Evolutionary conservation across 257 asterid genomes (phyloP).

Genomic region (Lantana camara): DNA sequence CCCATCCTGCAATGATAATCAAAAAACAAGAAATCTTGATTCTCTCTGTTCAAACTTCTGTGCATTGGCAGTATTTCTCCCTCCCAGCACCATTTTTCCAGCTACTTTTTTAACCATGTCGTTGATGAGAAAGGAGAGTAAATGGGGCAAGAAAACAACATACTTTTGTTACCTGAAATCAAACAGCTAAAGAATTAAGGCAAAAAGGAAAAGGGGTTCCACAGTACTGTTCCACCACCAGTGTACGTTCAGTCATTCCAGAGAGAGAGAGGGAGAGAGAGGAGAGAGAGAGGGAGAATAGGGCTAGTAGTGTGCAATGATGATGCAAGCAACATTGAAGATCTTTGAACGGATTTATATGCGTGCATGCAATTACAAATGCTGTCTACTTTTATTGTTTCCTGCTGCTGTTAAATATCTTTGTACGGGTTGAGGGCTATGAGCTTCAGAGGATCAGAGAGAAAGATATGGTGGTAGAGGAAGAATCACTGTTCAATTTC

Average conservation of each 20-base stretch:
- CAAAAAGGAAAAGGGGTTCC: constrained; percentile 20
- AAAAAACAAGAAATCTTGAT: constrained; percentile 44
- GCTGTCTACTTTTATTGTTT: not conserved
- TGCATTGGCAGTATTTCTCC: constrained; percentile 39
- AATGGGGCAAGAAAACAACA: constrained; percentile 50
- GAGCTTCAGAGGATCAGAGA: constrained; percentile 5
- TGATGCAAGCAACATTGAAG: constrained; percentile 78
- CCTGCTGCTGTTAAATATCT: constrained; percentile 26
- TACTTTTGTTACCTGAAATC: constrained; percentile 65
- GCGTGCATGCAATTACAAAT: constrained; percentile 47
- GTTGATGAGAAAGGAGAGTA: constrained; percentile 52
- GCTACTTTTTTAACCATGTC: constrained; percentile 27
- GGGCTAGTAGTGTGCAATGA: constrained; percentile 31
- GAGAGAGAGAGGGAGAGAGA: constrained; percentile 25
- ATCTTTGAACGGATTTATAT: constrained; percentile 66
- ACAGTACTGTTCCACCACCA: constrained; percentile 56
- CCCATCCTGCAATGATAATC: constrained; percentile 36
- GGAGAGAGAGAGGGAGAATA: not conserved
- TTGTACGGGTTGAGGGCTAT: constrained; percentile 36
- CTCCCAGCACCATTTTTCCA: constrained; percentile 29
- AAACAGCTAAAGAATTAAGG: constrained; percentile 62
- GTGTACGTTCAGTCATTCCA: constrained; percentile 48
- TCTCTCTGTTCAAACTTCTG: constrained; percentile 49
- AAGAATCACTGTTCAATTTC: not conserved
- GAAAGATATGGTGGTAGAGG: not conserved